Base-by-base conservation (phyloP, 495 filamentous ascomycete genomes). In the Entonaema liquescens region DNA sequence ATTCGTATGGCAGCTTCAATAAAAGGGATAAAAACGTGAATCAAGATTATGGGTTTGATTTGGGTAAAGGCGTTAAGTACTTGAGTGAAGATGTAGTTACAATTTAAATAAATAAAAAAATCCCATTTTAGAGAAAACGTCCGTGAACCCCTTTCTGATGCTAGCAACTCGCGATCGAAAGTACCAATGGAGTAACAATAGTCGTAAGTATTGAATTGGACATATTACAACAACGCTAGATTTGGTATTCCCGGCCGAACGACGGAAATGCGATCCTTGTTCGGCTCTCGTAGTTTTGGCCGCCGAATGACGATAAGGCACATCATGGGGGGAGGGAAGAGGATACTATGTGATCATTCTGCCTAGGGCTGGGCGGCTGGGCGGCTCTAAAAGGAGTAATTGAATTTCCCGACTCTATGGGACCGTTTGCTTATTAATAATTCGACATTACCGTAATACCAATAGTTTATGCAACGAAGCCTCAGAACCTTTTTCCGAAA, bases 331-430 rank as follows among this genome's bases (percentile, higher is more conserved):
- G 47, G n/a, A n/a, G 36, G 47, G 28, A 58, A 59, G 63, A 58
- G 55, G 63, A 64, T 60, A 60, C 42, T n/a, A 72, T 72, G 49
- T 58, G 38, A 60, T 61, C 59, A 53, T 54, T 44, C 35, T 21
- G 50, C 44, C 59, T 67, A 50, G 29, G 63, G 68, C 62, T 71
- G 47, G 58, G 29, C 66, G 59, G 59, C 66, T 50, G 44, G 40
- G 69, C 63, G 55, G 69, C 54, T 67, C 64, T 36, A 59, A 65
- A 68, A 60, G 59, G 36, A 71, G 63, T 47, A 66, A 38, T 58
- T 59, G 65, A 68, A 68, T 68, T 68, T 73, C 70, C 70, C 70
- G 65, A 68, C 31, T 58, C 49, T 59, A 65, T 60, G 70, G 70
- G 42, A 73, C 70, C 57, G 38, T 25, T n/a, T 62, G 55, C 38